Evolutionary conservation across 2,329 filamentous ascomycete species (phyloP).

Genomic region (Arthrocladium fulminans): DNA sequence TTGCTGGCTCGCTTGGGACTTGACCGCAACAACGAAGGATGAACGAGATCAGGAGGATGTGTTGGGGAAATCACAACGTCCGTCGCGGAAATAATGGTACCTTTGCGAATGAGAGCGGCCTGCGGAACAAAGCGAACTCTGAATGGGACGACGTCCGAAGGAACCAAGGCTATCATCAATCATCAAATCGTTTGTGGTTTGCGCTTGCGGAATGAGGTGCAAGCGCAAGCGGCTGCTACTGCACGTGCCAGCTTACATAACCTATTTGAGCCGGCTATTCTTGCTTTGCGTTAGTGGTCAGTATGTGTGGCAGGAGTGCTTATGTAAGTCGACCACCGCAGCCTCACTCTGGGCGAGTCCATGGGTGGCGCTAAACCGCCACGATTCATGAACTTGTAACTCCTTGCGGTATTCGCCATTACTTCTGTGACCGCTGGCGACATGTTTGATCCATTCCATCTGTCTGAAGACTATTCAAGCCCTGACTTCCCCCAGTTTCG

Average conservation of each 20-base stretch:
- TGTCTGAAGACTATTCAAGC: background rate
- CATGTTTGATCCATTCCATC: background rate
- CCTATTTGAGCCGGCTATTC: background rate
- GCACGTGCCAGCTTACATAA: conserved; percentile 2
- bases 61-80: background rate
- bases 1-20: background rate
- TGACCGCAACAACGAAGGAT: background rate
- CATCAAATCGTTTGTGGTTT: background rate
- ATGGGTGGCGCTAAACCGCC: too few relatives aligned
- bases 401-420: too few relatives aligned
- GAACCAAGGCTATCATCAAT: background rate
- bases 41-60: too few relatives aligned
- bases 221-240: background rate
- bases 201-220: too few relatives aligned
- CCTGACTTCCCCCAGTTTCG: too few relatives aligned
- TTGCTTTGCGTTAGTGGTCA: too few relatives aligned
- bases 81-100: background rate
- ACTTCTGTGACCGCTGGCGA: too few relatives aligned
- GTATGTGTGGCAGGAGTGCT: too few relatives aligned
- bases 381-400: too few relatives aligned
- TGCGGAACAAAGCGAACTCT: background rate
- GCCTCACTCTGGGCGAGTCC: too few relatives aligned
- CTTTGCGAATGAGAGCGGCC: background rate
- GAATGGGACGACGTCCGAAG: background rate
- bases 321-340: too few relatives aligned